A percentile compares a stretch with the other conserved stretches of the same genome.
phyloP scores from a whole-genome alignment of 257 asterid species.

The Oldenlandia corymbosa region DNA sequence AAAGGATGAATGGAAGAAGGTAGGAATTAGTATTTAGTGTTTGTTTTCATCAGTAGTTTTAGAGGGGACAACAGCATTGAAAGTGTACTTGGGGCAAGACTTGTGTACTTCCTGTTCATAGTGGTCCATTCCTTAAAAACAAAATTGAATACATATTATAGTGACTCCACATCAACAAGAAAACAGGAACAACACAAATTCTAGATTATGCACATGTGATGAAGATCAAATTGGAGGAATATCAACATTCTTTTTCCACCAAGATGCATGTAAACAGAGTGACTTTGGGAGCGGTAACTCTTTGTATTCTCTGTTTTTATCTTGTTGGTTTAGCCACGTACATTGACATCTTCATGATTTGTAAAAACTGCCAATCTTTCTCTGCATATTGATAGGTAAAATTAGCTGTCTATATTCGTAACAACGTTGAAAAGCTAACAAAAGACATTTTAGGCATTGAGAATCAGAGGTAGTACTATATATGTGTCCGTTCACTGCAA shows the following conservation, averaged over 20 bases:
- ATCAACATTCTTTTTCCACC: not conserved
- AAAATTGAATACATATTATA: constrained; percentile 2
- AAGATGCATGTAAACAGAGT: not conserved
- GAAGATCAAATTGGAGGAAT: not conserved
- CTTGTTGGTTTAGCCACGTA: too few relatives aligned
- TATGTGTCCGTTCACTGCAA: too few relatives aligned
- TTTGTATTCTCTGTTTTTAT: too few relatives aligned
- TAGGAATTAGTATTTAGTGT: not conserved
- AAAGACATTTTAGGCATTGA: too few relatives aligned
- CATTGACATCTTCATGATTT: too few relatives aligned
- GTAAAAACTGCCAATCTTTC: too few relatives aligned
- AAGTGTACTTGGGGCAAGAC: constrained; percentile 10
- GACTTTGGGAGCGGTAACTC: not conserved
- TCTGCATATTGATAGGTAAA: too few relatives aligned
- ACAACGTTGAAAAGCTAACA: too few relatives aligned
- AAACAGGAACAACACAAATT: not conserved
- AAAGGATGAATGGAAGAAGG: too few relatives aligned
- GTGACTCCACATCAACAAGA: not conserved
- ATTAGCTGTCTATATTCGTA: too few relatives aligned
- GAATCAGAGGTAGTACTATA: too few relatives aligned
- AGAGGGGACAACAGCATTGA: constrained; percentile 10
- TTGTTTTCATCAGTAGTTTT: not conserved
- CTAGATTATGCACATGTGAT: constrained; percentile 2
- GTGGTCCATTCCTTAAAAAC: constrained; percentile 13
- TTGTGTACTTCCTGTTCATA: not conserved